Base-by-base conservation (phyloP, 2,329 filamentous ascomycete genomes). In the Fusarium pininemorale region DNA sequence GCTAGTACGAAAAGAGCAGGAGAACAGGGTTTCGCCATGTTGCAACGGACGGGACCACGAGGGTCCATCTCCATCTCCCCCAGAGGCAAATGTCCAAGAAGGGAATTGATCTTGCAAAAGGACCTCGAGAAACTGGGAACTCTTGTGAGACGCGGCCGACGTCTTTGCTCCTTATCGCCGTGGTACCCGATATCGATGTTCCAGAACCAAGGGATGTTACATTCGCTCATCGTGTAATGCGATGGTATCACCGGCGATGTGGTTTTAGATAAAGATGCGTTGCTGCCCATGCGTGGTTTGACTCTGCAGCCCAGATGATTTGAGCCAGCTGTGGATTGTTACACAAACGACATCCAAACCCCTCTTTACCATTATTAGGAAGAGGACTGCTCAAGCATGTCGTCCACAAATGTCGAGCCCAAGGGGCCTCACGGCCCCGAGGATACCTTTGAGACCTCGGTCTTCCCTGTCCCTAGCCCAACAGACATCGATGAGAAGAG, bases 391-490 rank as follows among this genome's bases (percentile, higher is more conserved):
- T 47, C 30, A 28, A 70, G 11, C 13, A 70, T 70, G 67, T 44
- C 67, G 41, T 42, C 60, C 53, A 50, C 28, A 18, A 53, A 39
- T 18, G 37, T 22, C 15, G 66, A 70, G 45, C 26, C 41, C 66
- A 69, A 69, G 50, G 58, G 67, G 57, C 66, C 51, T 59, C 56
- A 32, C 8, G 51, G 66, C 22, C 66, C 59, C 37, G 50, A 66
- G 7, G 51, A 57, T 18, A 41, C 28, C 28, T n/a, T 68, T 6
- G 66, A 70, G 44, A 51, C 66, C 26, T 64, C 66, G 16, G 58
- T 79, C 54, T 71, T 79, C 45, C 56, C 77, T 15, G 73, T 58
- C 9, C 39, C 66, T 9, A 70, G 68, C 56, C 39, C 58, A 13
- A 65, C 71, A 1, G 42, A 41, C 20, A 7, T 65, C 44, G 69